A percentile compares a stretch with the other conserved stretches of the same genome.
Conservation (phyloP, 2,329 filamentous ascomycete genomes). For the Ceratocystis eucalypticola region DNA sequence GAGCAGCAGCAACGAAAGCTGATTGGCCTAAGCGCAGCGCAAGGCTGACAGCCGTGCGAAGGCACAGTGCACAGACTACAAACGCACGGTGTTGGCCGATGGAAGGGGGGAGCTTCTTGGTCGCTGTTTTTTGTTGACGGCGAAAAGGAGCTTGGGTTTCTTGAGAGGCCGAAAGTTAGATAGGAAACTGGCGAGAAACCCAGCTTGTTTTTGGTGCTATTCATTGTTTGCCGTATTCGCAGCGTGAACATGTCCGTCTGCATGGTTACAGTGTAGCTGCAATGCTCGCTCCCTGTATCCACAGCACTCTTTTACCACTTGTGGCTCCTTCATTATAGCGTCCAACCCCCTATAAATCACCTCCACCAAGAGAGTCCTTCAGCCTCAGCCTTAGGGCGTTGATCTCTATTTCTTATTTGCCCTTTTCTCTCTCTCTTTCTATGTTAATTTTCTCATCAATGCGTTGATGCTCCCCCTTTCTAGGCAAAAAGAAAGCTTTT, state of each 20-base stretch:
- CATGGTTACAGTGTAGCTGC: neutral
- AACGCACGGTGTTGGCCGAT: neutral
- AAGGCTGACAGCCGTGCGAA: neutral
- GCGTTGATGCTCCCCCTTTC: neutral
- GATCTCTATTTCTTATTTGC: neutral
- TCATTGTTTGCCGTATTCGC: no score
- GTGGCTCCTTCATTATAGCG: neutral
- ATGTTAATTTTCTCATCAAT: conserved; percentile 5
- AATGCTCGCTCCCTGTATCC: neutral
- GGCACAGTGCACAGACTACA: neutral
- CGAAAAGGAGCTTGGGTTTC: no score
- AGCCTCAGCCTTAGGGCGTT: neutral
- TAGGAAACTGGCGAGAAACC: no score
- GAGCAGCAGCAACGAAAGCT: no score
- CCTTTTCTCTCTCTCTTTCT: neutral
- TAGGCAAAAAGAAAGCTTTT: no score
- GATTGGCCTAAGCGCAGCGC: neutral
- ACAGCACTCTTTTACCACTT: neutral
- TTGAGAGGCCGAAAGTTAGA: no score
- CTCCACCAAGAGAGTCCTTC: neutral
- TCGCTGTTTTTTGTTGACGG: no score
- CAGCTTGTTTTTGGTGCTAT: no score
- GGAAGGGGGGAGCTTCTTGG: neutral
- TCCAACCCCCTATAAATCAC: neutral
- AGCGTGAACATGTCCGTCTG: no score